Conservation (phyloP, 73 alveolate species). For the Paramecium tetraurelia region DNA sequence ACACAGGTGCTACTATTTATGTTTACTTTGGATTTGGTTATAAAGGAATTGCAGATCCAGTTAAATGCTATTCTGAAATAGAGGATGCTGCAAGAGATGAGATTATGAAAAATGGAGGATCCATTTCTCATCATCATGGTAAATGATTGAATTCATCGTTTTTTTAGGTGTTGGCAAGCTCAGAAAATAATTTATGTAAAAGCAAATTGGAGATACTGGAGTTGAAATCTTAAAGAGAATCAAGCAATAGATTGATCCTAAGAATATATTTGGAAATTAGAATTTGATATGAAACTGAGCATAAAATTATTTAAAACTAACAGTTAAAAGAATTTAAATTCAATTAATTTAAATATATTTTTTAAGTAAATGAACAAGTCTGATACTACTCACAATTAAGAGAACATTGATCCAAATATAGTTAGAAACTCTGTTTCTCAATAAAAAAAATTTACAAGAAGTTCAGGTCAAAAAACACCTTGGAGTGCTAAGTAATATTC, state of each 20-base stretch:
- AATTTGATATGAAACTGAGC: conserved; percentile 55
- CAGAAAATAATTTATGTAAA: conserved; percentile 74
- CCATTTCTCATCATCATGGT: conserved; percentile 91
- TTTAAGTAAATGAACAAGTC: conserved; percentile 21
- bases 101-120: conserved; percentile 81
- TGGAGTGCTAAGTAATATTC: conserved; percentile 11
- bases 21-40: conserved; percentile 82
- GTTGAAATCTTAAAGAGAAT: conserved; percentile 65
- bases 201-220: conserved; percentile 73
- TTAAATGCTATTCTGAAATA: conserved; percentile 71
- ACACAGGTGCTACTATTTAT: conserved; percentile 88
- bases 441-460: background rate
- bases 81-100: conserved; percentile 92
- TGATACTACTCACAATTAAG: background rate
- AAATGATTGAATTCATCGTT: background rate
- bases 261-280: conserved; percentile 72
- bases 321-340: conserved; percentile 2
- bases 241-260: conserved; percentile 78
- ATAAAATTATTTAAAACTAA: background rate
- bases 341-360: background rate
- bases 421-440: background rate
- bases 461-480: background rate
- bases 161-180: conserved; percentile 78
- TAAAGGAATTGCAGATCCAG: conserved; percentile 68
- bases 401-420: conserved; percentile 20